Percentiles rank a stretch among this genome's conserved stretches.
Evolutionary conservation across 257 asterid species (phyloP).

Genomic region (Anisodus acutangulus): DNA sequence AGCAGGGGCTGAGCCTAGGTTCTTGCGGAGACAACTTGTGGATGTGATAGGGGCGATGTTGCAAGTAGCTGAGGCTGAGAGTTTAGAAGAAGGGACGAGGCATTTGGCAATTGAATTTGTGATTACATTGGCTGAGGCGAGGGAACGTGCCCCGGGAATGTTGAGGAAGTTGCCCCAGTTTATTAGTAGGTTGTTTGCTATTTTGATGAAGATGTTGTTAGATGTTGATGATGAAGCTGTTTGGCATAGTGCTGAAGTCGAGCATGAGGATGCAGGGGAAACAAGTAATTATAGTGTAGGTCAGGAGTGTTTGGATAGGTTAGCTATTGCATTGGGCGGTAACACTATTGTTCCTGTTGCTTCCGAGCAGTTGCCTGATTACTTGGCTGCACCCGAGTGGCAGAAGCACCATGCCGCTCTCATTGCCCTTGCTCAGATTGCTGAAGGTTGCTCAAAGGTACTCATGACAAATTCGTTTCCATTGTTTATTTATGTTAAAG

Average conservation of each 20-base stretch:
- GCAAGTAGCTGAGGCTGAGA: constrained; percentile 91
- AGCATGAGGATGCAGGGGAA: constrained; percentile 98
- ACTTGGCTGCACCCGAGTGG: constrained; percentile 88
- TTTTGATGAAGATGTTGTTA: constrained; percentile 81
- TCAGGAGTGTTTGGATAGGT: constrained; percentile 93
- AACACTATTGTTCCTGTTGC: constrained; percentile 95
- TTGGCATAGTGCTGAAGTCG: constrained; percentile 86
- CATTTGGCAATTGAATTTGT: constrained; percentile 96
- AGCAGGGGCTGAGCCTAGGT: constrained; percentile 94
- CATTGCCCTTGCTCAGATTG: constrained; percentile 97
- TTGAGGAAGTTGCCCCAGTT: constrained; percentile 98
- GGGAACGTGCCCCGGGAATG: constrained; percentile 99
- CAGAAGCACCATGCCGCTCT: constrained; percentile 92
- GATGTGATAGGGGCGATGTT: constrained; percentile 95
- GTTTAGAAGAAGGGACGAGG: constrained; percentile 88
- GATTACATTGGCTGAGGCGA: constrained; percentile 90
- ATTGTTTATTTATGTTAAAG: background rate
- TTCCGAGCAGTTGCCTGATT: constrained; percentile 78
- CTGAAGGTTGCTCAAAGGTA: constrained; percentile 98
- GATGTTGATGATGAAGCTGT: constrained; percentile 91
- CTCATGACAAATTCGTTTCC: background rate
- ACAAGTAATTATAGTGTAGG: constrained; percentile 86
- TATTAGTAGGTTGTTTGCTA: constrained; percentile 75
- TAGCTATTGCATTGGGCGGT: constrained; percentile 89
- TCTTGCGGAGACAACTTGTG: constrained; percentile 83